Evolutionary conservation across 192 early-diverging fungal species (phyloP).

Genomic region (Gigaspora rosea): DNA sequence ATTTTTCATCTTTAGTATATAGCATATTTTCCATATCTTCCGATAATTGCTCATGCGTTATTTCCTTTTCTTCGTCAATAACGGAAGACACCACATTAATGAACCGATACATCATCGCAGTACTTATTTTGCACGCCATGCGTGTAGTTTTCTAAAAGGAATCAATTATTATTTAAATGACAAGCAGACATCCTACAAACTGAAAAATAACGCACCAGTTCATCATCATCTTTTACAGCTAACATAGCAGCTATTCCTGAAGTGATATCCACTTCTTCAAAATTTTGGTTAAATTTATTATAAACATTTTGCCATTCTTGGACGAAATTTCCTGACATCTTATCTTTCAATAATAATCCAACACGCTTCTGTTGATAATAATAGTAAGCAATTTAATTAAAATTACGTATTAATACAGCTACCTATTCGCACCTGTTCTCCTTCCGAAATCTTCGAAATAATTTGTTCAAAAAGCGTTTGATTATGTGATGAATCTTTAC

Average conservation of each 20-base stretch:
- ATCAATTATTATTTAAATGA: background rate
- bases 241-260: slow-evolving; percentile 69
- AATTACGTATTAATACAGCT: background rate
- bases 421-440: slow-evolving; percentile 36
- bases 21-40: slow-evolving; percentile 71
- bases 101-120: slow-evolving; percentile 80
- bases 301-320: slow-evolving; percentile 77
- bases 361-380: slow-evolving; percentile 54
- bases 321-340: slow-evolving; percentile 70
- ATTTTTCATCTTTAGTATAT: slow-evolving; percentile 57
- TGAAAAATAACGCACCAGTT: slow-evolving; percentile 58
- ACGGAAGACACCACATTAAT: slow-evolving; percentile 81
- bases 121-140: slow-evolving; percentile 73
- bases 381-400: background rate
- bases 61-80: slow-evolving; percentile 85
- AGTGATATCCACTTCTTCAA: slow-evolving; percentile 76
- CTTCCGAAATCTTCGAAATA: slow-evolving; percentile 48
- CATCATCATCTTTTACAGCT: slow-evolving; percentile 90
- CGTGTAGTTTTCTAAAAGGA: slow-evolving; percentile 62
- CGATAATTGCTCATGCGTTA: slow-evolving; percentile 83
- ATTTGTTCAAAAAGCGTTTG: slow-evolving; percentile 61
- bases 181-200: background rate
- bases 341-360: slow-evolving; percentile 82
- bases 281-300: slow-evolving; percentile 43
- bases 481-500: slow-evolving; percentile 79